These are phyloP conservation scores for Cordyceps fumosorosea DNA, from an alignment of 2,329 filamentous ascomycete species.

Conservation along the genomic window DNA sequence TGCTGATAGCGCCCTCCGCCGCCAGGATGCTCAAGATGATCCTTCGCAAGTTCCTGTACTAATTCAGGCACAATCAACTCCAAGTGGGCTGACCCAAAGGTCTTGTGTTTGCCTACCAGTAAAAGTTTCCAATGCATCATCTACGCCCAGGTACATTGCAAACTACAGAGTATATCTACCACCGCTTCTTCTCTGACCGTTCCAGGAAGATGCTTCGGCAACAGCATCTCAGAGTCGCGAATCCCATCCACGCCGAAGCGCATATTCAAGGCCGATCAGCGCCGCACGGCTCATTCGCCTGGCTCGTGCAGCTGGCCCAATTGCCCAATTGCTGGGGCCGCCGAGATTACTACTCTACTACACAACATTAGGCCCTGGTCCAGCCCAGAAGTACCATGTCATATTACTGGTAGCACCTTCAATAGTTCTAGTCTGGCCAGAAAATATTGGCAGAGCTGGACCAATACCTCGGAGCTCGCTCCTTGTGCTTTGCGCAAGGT, in stretches of 20 bases:
- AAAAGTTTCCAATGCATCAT: not conserved
- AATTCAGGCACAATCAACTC: not conserved
- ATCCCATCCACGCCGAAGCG: not conserved
- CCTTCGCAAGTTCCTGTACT: not conserved
- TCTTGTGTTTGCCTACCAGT: not conserved
- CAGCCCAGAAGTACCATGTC: not conserved
- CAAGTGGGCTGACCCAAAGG: not conserved
- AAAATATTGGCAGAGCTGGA: not conserved
- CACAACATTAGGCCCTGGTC: not conserved
- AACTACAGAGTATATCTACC: not conserved
- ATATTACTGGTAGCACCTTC: not conserved
- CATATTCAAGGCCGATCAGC: not conserved
- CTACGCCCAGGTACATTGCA: not conserved
- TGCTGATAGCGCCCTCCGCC: not conserved
- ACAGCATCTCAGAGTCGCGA: not conserved
- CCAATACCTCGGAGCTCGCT: not conserved
- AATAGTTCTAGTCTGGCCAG: not conserved
- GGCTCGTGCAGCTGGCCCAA: constrained; percentile 2
- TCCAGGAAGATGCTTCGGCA: not conserved
- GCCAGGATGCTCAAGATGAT: not conserved
- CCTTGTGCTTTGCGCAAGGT: not conserved
- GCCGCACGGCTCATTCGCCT: not conserved
- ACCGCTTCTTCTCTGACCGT: not conserved
- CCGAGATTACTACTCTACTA: not conserved
- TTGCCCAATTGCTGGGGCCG: not conserved